phyloP scores from a whole-genome alignment of 2,329 filamentous ascomycete species.

The Arthrocladium fulminans region DNA sequence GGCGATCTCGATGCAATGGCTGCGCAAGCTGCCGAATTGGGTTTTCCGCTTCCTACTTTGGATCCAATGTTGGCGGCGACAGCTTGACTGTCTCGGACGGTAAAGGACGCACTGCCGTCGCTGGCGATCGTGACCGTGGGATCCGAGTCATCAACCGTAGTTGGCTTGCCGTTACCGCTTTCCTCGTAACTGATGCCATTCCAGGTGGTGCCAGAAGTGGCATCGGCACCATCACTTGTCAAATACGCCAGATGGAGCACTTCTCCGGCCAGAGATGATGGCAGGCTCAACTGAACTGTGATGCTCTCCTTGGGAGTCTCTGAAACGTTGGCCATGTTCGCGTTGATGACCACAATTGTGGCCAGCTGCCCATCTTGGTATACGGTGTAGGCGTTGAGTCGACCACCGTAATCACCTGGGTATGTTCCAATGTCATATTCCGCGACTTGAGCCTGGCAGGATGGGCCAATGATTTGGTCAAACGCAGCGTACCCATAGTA shows the following conservation, averaged over 20 bases:
- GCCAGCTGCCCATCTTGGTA: slow-evolving; percentile 38
- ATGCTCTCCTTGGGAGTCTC: slow-evolving; percentile 31
- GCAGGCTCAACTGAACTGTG: slow-evolving; percentile 36
- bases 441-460: slow-evolving; percentile 39
- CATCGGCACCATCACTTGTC: slow-evolving; percentile 39
- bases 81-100: slow-evolving; percentile 39
- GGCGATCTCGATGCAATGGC: slow-evolving; percentile 14
- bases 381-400: slow-evolving; percentile 37
- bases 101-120: slow-evolving; percentile 29
- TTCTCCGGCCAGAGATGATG: slow-evolving; percentile 31
- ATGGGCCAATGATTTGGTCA: slow-evolving; percentile 41
- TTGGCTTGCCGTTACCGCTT: slow-evolving; percentile 34
- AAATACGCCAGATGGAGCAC: slow-evolving; percentile 41
- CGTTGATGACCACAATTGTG: slow-evolving; percentile 41
- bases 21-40: slow-evolving; percentile 17
- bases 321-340: slow-evolving; percentile 35
- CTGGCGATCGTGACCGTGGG: slow-evolving; percentile 26
- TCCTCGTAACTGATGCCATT: slow-evolving; percentile 41
- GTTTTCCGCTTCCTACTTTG: slow-evolving; percentile 12
- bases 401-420: slow-evolving; percentile 32
- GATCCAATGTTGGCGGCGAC: slow-evolving; percentile 38
- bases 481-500: slow-evolving; percentile 47
- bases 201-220: slow-evolving; percentile 36
- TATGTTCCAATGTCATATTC: slow-evolving; percentile 26
- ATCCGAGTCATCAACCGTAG: slow-evolving; percentile 27